A percentile compares a stretch with the other conserved stretches of the same genome.
These are phyloP conservation scores for Sarocladiaceae sp. DNA, from an alignment of 2,329 filamentous ascomycete species.

Conservation along the genomic window DNA sequence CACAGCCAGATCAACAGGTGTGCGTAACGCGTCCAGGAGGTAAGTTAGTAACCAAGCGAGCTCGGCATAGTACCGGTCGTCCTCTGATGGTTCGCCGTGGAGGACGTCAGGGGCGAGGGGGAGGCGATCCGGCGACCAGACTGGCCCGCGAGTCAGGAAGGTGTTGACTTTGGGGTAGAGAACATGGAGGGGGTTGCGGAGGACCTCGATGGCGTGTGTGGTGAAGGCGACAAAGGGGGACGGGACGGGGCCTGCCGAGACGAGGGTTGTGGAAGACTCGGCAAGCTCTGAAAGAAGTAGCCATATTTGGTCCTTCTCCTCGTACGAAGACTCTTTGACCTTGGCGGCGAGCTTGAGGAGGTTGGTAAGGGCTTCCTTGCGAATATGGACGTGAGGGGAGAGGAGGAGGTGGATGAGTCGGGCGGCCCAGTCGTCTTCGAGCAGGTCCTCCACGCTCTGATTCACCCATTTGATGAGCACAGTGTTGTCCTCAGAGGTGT, in stretches of 20 bases:
- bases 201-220: constrained; percentile 59
- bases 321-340: constrained; percentile 61
- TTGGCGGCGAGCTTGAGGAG: constrained; percentile 59
- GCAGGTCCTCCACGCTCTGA: constrained; percentile 70
- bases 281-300: constrained; percentile 72
- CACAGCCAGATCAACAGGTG: constrained; percentile 50
- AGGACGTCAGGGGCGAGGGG: constrained; percentile 61
- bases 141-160: constrained; percentile 71
- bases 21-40: constrained; percentile 61
- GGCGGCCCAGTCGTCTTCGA: constrained; percentile 69
- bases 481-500: constrained; percentile 39
- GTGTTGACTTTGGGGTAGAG: constrained; percentile 82
- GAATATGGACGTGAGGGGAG: constrained; percentile 67
- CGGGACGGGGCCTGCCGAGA: constrained; percentile 53
- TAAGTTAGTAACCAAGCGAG: constrained; percentile 68
- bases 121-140: constrained; percentile 68
- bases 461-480: constrained; percentile 60
- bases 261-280: constrained; percentile 59
- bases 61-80: constrained; percentile 67
- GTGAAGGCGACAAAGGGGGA: constrained; percentile 74
- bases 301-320: constrained; percentile 72
- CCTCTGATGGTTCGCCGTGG: constrained; percentile 60
- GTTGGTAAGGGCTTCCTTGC: constrained; percentile 68
- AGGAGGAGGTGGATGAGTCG: constrained; percentile 69
- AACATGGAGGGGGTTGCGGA: constrained; percentile 70